phyloP scores from a whole-genome alignment of 345 rosid genomes.

The Eucalyptus cloeziana region DNA sequence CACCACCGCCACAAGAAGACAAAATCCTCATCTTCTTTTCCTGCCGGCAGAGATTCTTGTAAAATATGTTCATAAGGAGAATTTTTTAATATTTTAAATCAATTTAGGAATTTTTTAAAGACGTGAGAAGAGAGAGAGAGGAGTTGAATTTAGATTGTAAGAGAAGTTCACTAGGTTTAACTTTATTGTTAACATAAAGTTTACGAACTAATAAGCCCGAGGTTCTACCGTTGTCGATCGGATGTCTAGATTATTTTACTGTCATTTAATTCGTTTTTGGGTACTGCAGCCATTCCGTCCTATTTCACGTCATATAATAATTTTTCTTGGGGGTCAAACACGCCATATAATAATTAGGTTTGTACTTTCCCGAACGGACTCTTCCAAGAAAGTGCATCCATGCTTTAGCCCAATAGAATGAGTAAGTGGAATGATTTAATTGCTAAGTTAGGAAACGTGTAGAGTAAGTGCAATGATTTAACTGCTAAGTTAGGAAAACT shows the following conservation, averaged over 20 bases:
- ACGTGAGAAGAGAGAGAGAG: neutral
- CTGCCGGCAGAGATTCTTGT: neutral
- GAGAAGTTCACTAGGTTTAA: neutral
- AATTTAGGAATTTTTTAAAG: neutral
- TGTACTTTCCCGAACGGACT: neutral
- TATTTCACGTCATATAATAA: neutral
- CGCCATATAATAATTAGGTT: neutral
- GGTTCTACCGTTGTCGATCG: neutral
- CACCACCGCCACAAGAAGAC: neutral
- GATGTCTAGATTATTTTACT: neutral
- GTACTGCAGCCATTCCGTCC: neutral
- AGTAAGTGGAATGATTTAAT: neutral
- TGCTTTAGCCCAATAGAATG: neutral
- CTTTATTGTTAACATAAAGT: neutral
- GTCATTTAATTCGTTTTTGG: neutral
- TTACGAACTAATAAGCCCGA: neutral
- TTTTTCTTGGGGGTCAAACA: neutral
- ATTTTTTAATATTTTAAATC: neutral
- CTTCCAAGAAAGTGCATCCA: neutral
- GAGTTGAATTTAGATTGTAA: neutral
- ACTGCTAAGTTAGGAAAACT: neutral
- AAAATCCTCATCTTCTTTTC: neutral
- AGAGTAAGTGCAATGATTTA: neutral
- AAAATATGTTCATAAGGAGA: neutral
- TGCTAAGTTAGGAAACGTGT: neutral